phyloP scores from a whole-genome alignment of 805 yeast species.

The Wickerhamomyces chaumierensis region DNA sequence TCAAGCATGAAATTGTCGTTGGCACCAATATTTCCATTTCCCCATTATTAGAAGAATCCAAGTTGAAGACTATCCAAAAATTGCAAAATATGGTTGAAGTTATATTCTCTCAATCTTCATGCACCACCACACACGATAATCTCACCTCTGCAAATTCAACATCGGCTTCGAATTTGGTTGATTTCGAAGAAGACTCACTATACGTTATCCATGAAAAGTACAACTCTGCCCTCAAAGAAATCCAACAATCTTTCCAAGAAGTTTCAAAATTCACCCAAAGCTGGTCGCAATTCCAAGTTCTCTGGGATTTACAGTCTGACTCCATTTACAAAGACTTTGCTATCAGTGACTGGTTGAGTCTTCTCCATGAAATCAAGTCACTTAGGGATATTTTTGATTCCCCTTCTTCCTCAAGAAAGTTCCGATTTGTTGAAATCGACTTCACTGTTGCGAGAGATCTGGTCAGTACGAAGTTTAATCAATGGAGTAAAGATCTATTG shows the following conservation, averaged over 20 bases:
- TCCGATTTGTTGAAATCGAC: conserved; percentile 35
- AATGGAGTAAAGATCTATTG: conserved; percentile 41
- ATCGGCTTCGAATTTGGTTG: too few species aligned
- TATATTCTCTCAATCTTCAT: conserved; percentile 18
- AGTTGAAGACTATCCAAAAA: conserved; percentile 17
- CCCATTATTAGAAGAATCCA: conserved; percentile 31
- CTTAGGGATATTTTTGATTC: conserved; percentile 40
- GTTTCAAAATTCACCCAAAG: conserved; percentile 24
- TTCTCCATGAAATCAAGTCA: conserved; percentile 31
- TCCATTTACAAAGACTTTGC: conserved; percentile 26
- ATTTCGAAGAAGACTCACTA: too few species aligned
- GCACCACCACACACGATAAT: background rate
- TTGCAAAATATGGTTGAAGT: conserved; percentile 17
- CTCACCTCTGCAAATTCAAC: background rate
- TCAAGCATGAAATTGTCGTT: conserved; percentile 25
- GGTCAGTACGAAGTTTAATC: conserved; percentile 41
- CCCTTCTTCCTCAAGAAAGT: conserved; percentile 24
- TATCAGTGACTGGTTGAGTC: conserved; percentile 35
- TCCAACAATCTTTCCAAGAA: background rate
- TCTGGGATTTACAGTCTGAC: conserved; percentile 46
- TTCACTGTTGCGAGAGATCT: conserved; percentile 43
- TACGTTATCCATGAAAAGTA: too few species aligned
- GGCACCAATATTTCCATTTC: conserved; percentile 23
- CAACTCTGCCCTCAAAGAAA: conserved; percentile 4
- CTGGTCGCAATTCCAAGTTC: conserved; percentile 46